Conservation (phyloP, 495 filamentous ascomycete genomes). For the Saxophila tyrrhenica region DNA sequence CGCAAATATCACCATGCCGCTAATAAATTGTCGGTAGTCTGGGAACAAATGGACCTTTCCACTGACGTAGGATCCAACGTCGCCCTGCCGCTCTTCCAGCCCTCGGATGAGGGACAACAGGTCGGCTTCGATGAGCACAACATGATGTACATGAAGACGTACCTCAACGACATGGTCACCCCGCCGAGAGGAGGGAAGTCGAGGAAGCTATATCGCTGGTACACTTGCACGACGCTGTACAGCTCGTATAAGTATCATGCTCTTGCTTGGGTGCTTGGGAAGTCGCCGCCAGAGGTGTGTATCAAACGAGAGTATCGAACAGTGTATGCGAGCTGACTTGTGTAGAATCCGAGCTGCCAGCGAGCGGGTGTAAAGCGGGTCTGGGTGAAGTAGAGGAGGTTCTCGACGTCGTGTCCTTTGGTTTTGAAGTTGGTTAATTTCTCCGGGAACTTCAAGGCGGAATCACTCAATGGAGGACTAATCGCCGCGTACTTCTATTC, state of each 20-base stretch:
- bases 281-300: neutral
- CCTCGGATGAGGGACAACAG: conserved; percentile 18
- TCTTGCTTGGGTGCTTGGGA: neutral
- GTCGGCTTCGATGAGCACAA: conserved; percentile 38
- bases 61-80: conserved; percentile 40
- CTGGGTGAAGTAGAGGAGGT: neutral
- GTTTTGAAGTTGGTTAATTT: neutral
- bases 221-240: neutral
- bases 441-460: no score
- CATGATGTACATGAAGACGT: conserved; percentile 35
- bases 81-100: conserved; percentile 36
- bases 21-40: conserved; percentile 9
- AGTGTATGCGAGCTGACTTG: no score
- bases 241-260: neutral
- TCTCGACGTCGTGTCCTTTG: neutral
- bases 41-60: conserved; percentile 32
- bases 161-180: conserved; percentile 38
- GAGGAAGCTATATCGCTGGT: neutral
- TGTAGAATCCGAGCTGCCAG: neutral
- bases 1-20: neutral
- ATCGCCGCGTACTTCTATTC: no score
- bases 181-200: conserved; percentile 7
- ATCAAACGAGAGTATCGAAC: no score
- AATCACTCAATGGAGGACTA: no score
- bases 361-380: neutral